Conservation (phyloP, 495 filamentous ascomycete genomes). For the Thozetella sp. region DNA sequence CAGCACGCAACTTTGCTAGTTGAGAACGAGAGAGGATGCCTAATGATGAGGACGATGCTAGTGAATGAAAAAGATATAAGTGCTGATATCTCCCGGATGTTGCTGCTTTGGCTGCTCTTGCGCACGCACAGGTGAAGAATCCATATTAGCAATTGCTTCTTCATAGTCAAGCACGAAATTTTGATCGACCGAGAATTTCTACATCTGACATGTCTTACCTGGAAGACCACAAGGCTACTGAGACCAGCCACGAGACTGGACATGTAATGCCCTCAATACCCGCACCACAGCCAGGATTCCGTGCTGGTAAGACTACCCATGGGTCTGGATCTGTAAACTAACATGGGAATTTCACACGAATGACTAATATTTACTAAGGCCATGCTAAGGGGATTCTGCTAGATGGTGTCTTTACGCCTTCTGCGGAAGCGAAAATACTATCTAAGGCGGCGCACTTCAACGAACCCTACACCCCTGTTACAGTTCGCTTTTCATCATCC, state of each 20-base stretch:
- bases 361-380: conserved; percentile 23
- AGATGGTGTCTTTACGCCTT: conserved; percentile 50
- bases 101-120: too few relatives aligned
- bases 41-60: too few relatives aligned
- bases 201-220: conserved; percentile 43
- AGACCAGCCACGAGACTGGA: conserved; percentile 40
- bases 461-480: conserved; percentile 41
- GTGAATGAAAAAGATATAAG: too few relatives aligned
- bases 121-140: too few relatives aligned
- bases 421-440: conserved; percentile 35
- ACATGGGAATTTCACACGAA: too few relatives aligned
- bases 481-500: conserved; percentile 52
- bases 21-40: too few relatives aligned
- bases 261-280: conserved; percentile 36
- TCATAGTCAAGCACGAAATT: too few relatives aligned
- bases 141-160: too few relatives aligned
- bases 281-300: conserved; percentile 44
- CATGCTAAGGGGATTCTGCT: conserved; percentile 53
- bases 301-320: conserved; percentile 33
- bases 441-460: conserved; percentile 53
- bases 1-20: too few relatives aligned
- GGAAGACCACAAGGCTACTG: conserved; percentile 31
- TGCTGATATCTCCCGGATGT: too few relatives aligned
- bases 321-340: too few relatives aligned
- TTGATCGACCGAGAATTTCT: too few relatives aligned